These are phyloP conservation scores for Bertia moriformis DNA, from an alignment of 2,329 filamentous ascomycete genomes.

Conservation along the genomic window DNA sequence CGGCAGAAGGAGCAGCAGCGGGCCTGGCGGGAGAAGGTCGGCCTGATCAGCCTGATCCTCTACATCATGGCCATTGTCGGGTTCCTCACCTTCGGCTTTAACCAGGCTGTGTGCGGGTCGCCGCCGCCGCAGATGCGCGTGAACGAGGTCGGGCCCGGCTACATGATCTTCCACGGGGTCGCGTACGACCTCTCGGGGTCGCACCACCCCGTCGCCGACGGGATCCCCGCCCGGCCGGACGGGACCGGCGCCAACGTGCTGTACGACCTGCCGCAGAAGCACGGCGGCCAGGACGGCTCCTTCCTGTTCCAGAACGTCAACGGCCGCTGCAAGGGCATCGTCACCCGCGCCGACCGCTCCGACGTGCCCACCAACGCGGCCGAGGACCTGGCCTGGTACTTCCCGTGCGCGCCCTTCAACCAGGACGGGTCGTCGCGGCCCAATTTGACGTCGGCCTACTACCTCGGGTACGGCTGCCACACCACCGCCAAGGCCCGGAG, in stretches of 20 bases:
- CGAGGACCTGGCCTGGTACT: slow-evolving; percentile 84
- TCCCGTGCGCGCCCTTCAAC: slow-evolving; percentile 80
- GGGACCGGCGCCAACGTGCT: slow-evolving; percentile 59
- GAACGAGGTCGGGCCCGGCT: slow-evolving; percentile 68
- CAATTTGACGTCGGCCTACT: slow-evolving; percentile 62
- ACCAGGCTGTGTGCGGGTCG: slow-evolving; percentile 67
- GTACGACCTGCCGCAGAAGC: slow-evolving; percentile 66
- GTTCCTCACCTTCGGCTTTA: slow-evolving; percentile 95
- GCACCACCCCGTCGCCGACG: slow-evolving; percentile 64
- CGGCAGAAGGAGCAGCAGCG: slow-evolving; percentile 71
- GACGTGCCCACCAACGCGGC: slow-evolving; percentile 65
- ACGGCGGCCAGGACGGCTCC: slow-evolving; percentile 78
- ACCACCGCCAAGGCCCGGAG: slow-evolving; percentile 58
- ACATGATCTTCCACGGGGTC: slow-evolving; percentile 90
- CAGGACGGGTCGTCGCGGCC: slow-evolving; percentile 76
- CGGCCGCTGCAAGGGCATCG: slow-evolving; percentile 82
- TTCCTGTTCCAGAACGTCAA: slow-evolving; percentile 99
- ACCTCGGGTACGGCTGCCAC: slow-evolving; percentile 78
- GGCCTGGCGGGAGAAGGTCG: slow-evolving; percentile 97
- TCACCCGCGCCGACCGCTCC: slow-evolving; percentile 56
- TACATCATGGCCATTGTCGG: slow-evolving; percentile 78
- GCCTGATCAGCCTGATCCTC: slow-evolving; percentile 83
- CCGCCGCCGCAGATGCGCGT: slow-evolving; percentile 61
- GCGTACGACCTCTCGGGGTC: slow-evolving; percentile 74
- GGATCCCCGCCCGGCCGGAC: slow-evolving; percentile 44